A percentile compares a stretch with the other conserved stretches of the same genome.
Evolutionary conservation across 169 alveolate species (phyloP).

Genomic region (Cryptosporidium sp.): DNA sequence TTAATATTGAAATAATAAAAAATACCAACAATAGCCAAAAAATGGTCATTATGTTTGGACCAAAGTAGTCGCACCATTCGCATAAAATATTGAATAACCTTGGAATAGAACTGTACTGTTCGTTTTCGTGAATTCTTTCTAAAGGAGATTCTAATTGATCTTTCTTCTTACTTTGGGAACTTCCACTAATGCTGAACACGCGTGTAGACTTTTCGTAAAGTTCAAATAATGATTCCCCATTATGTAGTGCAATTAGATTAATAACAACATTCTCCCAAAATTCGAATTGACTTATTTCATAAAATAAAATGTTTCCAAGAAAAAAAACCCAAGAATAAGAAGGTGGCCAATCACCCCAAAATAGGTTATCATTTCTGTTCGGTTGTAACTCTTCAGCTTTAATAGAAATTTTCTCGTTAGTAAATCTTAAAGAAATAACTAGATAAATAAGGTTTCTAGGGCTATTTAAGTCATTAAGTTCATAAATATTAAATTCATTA

Average conservation of each 20-base stretch:
- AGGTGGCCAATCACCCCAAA: slow-evolving; percentile 77
- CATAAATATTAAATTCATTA: slow-evolving; percentile 49
- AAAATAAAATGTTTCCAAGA: slow-evolving; percentile 52
- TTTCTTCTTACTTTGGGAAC: not conserved
- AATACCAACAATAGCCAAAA: slow-evolving; percentile 47
- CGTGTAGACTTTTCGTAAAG: slow-evolving; percentile 50
- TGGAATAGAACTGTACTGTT: slow-evolving; percentile 59
- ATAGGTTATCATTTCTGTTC: slow-evolving; percentile 30
- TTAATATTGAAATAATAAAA: slow-evolving; percentile 21
- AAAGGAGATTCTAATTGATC: slow-evolving; percentile 6
- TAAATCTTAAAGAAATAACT: slow-evolving; percentile 43
- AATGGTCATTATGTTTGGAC: slow-evolving; percentile 53
- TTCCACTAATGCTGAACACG: not conserved
- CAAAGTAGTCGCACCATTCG: slow-evolving; percentile 74
- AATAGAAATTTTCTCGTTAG: slow-evolving; percentile 49
- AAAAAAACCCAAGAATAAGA: slow-evolving; percentile 71
- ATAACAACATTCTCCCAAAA: slow-evolving; percentile 44
- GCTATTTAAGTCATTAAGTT: slow-evolving; percentile 28
- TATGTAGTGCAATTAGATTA: slow-evolving; percentile 47
- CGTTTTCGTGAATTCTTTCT: slow-evolving; percentile 29
- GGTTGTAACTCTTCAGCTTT: slow-evolving; percentile 73
- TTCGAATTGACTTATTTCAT: slow-evolving; percentile 25
- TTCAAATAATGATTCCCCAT: slow-evolving; percentile 73
- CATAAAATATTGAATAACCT: slow-evolving; percentile 58
- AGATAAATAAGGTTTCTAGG: slow-evolving; percentile 20